Base-by-base conservation (phyloP, 2,329 filamentous ascomycete species). In the Xylariomycetidae sp. region DNA sequence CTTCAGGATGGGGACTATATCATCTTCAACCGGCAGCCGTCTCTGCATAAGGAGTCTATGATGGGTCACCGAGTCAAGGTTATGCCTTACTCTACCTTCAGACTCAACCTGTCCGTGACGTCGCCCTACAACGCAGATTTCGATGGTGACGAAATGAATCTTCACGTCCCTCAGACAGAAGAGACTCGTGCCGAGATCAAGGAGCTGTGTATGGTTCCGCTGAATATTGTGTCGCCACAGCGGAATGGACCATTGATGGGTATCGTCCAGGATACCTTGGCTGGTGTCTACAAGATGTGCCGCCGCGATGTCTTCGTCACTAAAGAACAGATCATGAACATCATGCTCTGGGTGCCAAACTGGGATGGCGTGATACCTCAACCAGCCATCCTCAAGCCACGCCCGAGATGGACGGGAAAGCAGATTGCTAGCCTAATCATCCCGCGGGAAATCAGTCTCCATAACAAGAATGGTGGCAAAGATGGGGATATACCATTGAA, bases 111-210 rank as follows among this genome's bases (percentile, higher is more conserved):
- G 49, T 98, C 92, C 1, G 92, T 98, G 55, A 98, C 94, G 1
- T 94, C 89, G 17, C 92, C 92, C 0, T 99, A 99, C 72, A 99
- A 99, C 67, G 92, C 92, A 51, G 92, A 98, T 85, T 98, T 98
- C 66, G 92, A 98, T 57, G 92, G 92, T 66, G 92, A 98, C 61
- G 92, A 99, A 65, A 99, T 99, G 92, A 99, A 99, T 59, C 79
- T 99, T 67, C 92, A 99, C 75, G 94, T 98, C 33, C 94, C 92
- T 4, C 92, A 99, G 57, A 92, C 86, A 23, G 89, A 98, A 57
- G 94, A 99, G 63, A 94, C 94, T 20, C 85, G 92, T 40, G 88
- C 94, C 28, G 92, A 99, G 62, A 80, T 98, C 49, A 87, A 81
- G 61, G 84, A 97, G 58, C 77, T 99, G 11, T 97, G 90, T 61